phyloP scores from a whole-genome alignment of 441 rosid species.

The Raphanus hybrid region DNA sequence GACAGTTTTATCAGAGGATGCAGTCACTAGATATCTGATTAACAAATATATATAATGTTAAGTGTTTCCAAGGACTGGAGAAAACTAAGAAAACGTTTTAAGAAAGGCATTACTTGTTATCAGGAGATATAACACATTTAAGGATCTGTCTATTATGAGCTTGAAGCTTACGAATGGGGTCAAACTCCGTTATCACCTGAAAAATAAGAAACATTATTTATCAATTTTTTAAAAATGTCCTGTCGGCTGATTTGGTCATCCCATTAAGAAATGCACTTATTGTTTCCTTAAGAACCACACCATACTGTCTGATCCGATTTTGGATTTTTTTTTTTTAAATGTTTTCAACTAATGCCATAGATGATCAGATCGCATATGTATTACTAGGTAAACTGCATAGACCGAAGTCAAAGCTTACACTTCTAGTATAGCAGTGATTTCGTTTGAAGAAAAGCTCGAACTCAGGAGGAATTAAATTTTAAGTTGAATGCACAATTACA shows the following conservation, averaged over 20 bases:
- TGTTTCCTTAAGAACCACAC: no score
- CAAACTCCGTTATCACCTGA: slow-evolving; percentile 86
- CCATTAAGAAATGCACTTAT: not conserved
- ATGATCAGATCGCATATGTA: not conserved
- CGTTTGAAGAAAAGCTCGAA: not conserved
- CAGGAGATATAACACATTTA: slow-evolving; percentile 89
- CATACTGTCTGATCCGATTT: not conserved
- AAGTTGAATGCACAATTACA: not conserved
- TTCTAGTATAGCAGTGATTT: not conserved
- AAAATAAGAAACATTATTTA: slow-evolving; percentile 5
- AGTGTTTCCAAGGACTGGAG: not conserved
- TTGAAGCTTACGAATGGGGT: slow-evolving; percentile 91
- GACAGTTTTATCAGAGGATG: slow-evolving; percentile 90
- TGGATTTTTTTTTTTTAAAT: no score
- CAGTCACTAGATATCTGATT: slow-evolving; percentile 89
- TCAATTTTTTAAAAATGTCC: not conserved
- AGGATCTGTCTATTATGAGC: slow-evolving; percentile 86
- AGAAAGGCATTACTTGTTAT: slow-evolving; percentile 55
- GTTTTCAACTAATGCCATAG: not conserved
- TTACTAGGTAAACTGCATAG: no score
- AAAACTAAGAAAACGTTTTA: not conserved
- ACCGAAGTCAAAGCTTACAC: no score
- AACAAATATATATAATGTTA: not conserved
- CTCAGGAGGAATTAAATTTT: not conserved
- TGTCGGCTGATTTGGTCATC: not conserved